Base-by-base conservation (phyloP, 352 stramenopile genomes). In the Globisporangium iwayamae region DNA sequence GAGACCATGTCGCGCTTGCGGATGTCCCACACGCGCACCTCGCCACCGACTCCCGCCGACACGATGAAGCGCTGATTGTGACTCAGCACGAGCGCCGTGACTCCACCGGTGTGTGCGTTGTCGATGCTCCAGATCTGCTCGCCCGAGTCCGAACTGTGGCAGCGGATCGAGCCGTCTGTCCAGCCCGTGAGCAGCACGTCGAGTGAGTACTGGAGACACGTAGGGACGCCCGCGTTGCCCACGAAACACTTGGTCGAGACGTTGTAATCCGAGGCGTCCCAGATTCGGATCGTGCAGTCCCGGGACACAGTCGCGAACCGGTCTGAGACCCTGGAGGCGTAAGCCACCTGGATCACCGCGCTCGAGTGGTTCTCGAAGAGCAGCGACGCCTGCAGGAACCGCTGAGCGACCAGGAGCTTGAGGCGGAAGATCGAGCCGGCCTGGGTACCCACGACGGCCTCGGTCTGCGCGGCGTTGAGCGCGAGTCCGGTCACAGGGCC, bases 21-120 rank as follows among this genome's bases (percentile, higher is more conserved):
- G 56, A 98, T 79, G 69, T 98, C 93, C 94, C 94, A 98, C 54
- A 98, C 89, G 9, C 94, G 84, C 9, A 98, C 85, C 56, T 97
- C 93, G 20, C 94, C 94, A 4, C 81, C 74, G 6, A 78, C 74
- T 3, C 93, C 93, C 2, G 83, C 92, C 0, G 84, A 91, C 4
- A 94, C 83, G 53, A 94, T 82, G 56, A 94, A 93, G 11, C 85
- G 79, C 76, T 97, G 80, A 62, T 98, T 98, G 74, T 97, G 78
- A 63, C 85, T 96, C 61, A 98, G 66, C 16, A 83, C 73, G 13
- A 98, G 72, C n/a, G 91, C 85, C 8, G 93, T 96, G 45, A 97
- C 90, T 20, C 93, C 91, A 50, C 78, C 89, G 2, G 79, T 82
- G 75, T 98, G 94, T 0, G 92, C 92, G 58, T 93, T 94, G 46